phyloP scores from a whole-genome alignment of 2,329 filamentous ascomycete species.

The Diaporthe caulivora region DNA sequence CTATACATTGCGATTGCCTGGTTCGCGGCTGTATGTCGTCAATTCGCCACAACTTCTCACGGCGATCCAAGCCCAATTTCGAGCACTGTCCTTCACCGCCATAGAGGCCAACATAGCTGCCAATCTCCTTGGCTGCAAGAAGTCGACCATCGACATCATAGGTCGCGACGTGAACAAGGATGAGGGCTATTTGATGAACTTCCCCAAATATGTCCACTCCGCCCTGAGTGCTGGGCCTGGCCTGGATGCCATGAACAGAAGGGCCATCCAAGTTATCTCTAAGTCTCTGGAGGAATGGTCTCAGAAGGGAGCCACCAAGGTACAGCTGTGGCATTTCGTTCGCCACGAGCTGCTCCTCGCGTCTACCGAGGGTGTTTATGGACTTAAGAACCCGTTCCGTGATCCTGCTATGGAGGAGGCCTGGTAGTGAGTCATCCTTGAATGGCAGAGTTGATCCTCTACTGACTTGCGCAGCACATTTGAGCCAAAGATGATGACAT shows the following conservation, averaged over 20 bases:
- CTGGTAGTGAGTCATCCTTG: slow-evolving; percentile 13
- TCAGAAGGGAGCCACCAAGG: background rate
- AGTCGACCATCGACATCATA: slow-evolving; percentile 22
- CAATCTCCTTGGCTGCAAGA: slow-evolving; percentile 8
- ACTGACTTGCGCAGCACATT: slow-evolving; percentile 20
- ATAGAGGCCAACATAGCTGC: slow-evolving; percentile 23
- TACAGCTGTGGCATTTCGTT: slow-evolving; percentile 26
- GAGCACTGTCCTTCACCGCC: slow-evolving; percentile 20
- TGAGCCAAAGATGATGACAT: slow-evolving; percentile 30
- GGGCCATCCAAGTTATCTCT: slow-evolving; percentile 15
- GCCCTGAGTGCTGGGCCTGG: slow-evolving; percentile 27
- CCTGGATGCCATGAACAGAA: slow-evolving; percentile 35
- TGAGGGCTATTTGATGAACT: slow-evolving; percentile 30
- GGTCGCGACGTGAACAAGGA: slow-evolving; percentile 22
- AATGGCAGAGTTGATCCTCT: background rate
- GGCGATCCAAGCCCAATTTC: slow-evolving; percentile 18
- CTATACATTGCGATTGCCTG: slow-evolving; percentile 28
- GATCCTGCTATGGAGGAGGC: slow-evolving; percentile 16
- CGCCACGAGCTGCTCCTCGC: slow-evolving; percentile 28
- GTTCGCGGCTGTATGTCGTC: slow-evolving; percentile 24
- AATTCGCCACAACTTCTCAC: slow-evolving; percentile 20
- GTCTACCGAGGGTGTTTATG: slow-evolving; percentile 32
- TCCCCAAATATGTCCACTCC: slow-evolving; percentile 22
- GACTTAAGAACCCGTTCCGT: slow-evolving; percentile 31
- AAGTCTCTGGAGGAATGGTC: slow-evolving; percentile 18